These are phyloP conservation scores for Boletus rufocinnamomeus DNA, from an alignment of 768 basidiomycete species.

Conservation along the genomic window DNA sequence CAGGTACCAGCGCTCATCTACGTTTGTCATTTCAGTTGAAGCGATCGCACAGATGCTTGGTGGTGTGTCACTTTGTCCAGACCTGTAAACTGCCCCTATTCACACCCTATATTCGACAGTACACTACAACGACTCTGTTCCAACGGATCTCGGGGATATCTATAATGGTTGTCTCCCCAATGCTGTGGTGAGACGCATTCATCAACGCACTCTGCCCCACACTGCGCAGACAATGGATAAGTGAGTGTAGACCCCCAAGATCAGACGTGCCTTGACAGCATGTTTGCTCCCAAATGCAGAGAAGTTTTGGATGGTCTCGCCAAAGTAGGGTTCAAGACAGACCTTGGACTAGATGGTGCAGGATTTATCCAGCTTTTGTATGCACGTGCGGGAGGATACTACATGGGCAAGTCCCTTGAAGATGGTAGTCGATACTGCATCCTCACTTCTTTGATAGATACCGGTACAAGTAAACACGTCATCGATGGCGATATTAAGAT, in stretches of 20 bases:
- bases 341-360: conserved; percentile 36
- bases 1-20: conserved; percentile 31
- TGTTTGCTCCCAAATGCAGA: conserved; percentile 21
- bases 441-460: conserved; percentile 20
- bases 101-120: conserved; percentile 3
- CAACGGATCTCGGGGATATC: conserved; percentile 26
- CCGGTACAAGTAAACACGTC: conserved; percentile 46
- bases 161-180: conserved; percentile 20
- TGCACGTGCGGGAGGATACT: conserved; percentile 41
- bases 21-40: conserved; percentile 19
- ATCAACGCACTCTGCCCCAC: conserved; percentile 22
- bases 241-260: conserved; percentile 12
- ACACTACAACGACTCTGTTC: conserved; percentile 22
- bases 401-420: conserved; percentile 34
- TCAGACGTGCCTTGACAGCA: background rate
- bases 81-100: background rate
- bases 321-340: conserved; percentile 41
- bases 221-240: conserved; percentile 29
- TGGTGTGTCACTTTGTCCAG: conserved; percentile 9
- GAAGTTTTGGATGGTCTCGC: conserved; percentile 39
- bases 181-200: conserved; percentile 18
- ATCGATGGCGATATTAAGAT: conserved; percentile 51
- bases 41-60: conserved; percentile 10
- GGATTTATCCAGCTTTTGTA: conserved; percentile 35
- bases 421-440: too few relatives aligned